Evolutionary conservation across 495 filamentous ascomycete species (phyloP).

Genomic region (Podospora fimiseda): DNA sequence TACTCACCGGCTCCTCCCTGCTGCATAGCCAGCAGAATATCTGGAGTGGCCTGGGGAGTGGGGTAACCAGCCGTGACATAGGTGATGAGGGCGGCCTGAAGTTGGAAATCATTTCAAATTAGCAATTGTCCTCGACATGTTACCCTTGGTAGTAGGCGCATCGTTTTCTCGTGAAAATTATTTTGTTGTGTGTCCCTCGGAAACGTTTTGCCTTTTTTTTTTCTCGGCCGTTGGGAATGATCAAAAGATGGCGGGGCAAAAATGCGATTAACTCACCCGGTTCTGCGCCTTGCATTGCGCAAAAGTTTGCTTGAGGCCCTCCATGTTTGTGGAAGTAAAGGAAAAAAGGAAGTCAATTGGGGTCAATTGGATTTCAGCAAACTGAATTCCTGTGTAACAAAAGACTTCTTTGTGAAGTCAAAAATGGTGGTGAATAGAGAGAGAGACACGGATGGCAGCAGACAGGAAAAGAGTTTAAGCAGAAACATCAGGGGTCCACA

Average conservation of each 20-base stretch:
- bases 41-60: conserved; percentile 69
- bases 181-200: too few relatives aligned
- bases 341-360: background rate
- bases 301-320: conserved; percentile 80
- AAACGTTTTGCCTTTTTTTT: too few relatives aligned
- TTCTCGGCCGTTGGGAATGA: background rate
- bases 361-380: background rate
- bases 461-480: background rate
- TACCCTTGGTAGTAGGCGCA: background rate
- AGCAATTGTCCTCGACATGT: background rate
- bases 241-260: conserved; percentile 25
- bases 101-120: conserved; percentile 12
- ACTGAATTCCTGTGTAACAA: too few relatives aligned
- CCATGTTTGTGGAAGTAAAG: conserved; percentile 40
- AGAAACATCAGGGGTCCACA: background rate
- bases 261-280: conserved; percentile 42
- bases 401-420: background rate
- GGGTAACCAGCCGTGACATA: conserved; percentile 97
- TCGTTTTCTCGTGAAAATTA: too few relatives aligned
- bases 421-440: background rate
- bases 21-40: conserved; percentile 83
- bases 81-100: conserved; percentile 71
- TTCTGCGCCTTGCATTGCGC: conserved; percentile 74
- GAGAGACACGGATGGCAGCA: too few relatives aligned
- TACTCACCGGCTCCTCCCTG: conserved; percentile 80